Percentiles rank a stretch among this genome's conserved stretches.
phyloP scores from a whole-genome alignment of 2,329 filamentous ascomycete species.

The Penicillium expansum region DNA sequence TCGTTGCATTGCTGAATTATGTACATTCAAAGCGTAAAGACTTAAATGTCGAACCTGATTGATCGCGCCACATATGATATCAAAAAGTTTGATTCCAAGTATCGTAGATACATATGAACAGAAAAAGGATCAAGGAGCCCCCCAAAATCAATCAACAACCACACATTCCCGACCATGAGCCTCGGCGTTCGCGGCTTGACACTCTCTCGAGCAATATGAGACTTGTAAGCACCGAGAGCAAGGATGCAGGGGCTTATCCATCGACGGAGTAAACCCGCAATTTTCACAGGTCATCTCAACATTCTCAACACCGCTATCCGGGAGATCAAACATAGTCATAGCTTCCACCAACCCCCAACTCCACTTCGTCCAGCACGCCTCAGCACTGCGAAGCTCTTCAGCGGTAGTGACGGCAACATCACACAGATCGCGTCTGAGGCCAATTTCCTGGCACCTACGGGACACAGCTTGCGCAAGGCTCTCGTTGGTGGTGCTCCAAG shows the following conservation, averaged over 20 bases:
- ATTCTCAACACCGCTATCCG: not conserved
- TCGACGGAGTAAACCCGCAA: conserved; percentile 5
- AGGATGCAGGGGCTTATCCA: not conserved
- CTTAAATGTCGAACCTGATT: no score
- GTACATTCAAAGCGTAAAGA: no score
- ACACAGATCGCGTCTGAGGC: conserved; percentile 3
- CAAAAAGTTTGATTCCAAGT: not conserved
- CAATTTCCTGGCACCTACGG: not conserved
- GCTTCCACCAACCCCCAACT: not conserved
- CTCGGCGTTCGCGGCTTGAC: not conserved
- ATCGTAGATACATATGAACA: not conserved
- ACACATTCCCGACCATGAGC: not conserved
- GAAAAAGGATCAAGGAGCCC: not conserved
- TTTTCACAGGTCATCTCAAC: not conserved
- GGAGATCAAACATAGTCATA: not conserved
- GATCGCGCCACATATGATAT: no score
- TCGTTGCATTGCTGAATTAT: no score
- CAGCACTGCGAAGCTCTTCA: not conserved
- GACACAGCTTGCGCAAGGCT: conserved; percentile 4
- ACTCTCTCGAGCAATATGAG: conserved; percentile 1
- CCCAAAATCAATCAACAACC: not conserved
- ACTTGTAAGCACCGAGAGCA: not conserved
- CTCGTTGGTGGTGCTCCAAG: conserved; percentile 1
- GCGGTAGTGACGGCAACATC: not conserved
- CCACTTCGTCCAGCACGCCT: not conserved